Evolutionary conservation across 2,329 filamentous ascomycete species (phyloP).

Genomic region (Xylaria multiplex): DNA sequence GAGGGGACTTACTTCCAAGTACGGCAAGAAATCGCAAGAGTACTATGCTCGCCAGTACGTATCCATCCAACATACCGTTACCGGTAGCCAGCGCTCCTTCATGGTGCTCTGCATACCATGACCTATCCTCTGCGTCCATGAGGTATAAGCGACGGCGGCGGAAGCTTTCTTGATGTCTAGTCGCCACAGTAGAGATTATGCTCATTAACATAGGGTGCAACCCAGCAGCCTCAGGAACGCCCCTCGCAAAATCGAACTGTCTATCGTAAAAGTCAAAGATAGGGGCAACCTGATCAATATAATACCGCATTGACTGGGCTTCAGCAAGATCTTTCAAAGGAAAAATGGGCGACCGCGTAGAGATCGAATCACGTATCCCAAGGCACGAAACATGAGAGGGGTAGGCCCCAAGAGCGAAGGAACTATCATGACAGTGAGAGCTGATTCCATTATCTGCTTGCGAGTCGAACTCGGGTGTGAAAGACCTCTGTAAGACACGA

Average conservation of each 20-base stretch:
- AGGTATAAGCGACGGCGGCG: not conserved
- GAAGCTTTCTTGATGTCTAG: conserved; percentile 1
- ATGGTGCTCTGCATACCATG: not conserved
- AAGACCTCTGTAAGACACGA: not conserved
- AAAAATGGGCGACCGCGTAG: not conserved
- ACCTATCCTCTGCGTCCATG: not conserved
- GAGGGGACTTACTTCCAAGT: conserved; percentile 1
- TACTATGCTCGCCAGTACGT: conserved; percentile 1
- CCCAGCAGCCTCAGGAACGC: conserved; percentile 3
- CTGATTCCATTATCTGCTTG: not conserved
- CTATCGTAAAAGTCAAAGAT: conserved; percentile 11
- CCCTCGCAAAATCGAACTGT: conserved; percentile 6
- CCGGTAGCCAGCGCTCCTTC: not conserved
- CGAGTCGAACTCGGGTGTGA: not conserved
- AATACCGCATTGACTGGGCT: conserved; percentile 4
- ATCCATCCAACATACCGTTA: conserved; percentile 3
- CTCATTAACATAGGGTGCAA: conserved; percentile 8
- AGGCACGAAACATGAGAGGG: not conserved
- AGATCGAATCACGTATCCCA: not conserved
- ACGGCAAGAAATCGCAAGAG: conserved; percentile 7
- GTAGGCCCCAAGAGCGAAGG: not conserved
- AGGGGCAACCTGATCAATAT: not conserved
- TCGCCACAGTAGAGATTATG: not conserved
- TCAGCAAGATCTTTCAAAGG: conserved; percentile 8
- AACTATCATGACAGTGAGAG: not conserved